A percentile compares a stretch with the other conserved stretches of the same genome.
Evolutionary conservation across 2,329 filamentous ascomycete genomes (phyloP).

Genomic region (Botryotinia calthae): DNA sequence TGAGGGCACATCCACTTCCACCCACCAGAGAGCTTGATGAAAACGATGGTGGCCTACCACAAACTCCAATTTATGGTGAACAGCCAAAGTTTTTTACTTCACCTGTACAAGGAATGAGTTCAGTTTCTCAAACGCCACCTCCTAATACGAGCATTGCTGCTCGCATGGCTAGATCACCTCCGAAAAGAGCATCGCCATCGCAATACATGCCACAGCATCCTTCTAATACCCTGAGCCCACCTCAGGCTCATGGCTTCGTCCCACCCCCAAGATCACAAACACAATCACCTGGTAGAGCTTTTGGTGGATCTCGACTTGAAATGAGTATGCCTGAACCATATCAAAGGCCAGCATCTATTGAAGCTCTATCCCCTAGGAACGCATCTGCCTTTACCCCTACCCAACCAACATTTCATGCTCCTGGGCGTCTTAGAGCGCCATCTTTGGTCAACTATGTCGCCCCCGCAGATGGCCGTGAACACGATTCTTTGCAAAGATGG

Average conservation of each 20-base stretch:
- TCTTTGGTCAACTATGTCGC: conserved; percentile 58
- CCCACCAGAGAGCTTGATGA: conserved; percentile 63
- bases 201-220: conserved; percentile 47
- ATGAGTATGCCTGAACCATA: conserved; percentile 42
- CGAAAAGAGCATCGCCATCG: conserved; percentile 53
- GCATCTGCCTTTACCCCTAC: conserved; percentile 20
- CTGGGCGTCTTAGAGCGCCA: conserved; percentile 48
- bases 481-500: conserved; percentile 85
- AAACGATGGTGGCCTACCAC: conserved; percentile 43
- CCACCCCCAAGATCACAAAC: conserved; percentile 61
- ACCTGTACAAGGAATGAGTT: conserved; percentile 36
- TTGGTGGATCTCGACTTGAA: conserved; percentile 47
- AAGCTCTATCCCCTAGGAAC: conserved; percentile 34
- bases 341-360: conserved; percentile 52
- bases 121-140: conserved; percentile 50
- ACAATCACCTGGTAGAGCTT: conserved; percentile 57
- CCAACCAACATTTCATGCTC: conserved; percentile 21
- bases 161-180: conserved; percentile 51
- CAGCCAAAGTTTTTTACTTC: conserved; percentile 35
- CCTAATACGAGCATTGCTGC: conserved; percentile 43
- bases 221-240: conserved; percentile 32
- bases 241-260: conserved; percentile 40
- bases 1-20: conserved; percentile 53
- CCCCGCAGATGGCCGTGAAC: conserved; percentile 63
- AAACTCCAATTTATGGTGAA: conserved; percentile 28